Conservation (phyloP, 176 grass and related monocot genomes). For the Olyra latifolia region DNA sequence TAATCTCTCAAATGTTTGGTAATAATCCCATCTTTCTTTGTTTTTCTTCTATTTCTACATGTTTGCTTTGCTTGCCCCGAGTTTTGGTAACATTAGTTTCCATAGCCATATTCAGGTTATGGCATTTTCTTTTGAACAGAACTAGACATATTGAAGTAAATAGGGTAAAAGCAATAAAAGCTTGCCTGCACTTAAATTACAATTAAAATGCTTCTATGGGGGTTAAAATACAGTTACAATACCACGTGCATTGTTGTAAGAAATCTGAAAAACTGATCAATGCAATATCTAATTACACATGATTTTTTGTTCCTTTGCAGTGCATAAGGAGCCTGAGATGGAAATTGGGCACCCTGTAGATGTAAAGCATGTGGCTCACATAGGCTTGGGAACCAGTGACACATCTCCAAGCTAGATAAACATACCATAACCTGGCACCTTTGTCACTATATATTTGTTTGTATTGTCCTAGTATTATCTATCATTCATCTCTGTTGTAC, state of each 20-base stretch:
- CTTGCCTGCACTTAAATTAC: background rate
- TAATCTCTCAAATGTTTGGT: slow-evolving; percentile 90
- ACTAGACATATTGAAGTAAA: background rate
- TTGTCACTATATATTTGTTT: background rate
- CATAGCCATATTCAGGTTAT: background rate
- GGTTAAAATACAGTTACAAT: background rate
- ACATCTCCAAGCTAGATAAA: slow-evolving; percentile 79
- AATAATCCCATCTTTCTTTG: slow-evolving; percentile 26
- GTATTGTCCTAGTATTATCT: background rate
- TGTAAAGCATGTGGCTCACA: slow-evolving; percentile 92
- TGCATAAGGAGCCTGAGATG: slow-evolving; percentile 85
- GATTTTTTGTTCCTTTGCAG: slow-evolving; percentile 41
- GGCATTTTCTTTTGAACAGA: background rate
- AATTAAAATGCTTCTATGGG: background rate
- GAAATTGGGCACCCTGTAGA: slow-evolving; percentile 91
- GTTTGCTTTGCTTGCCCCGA: background rate
- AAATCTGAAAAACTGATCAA: background rate
- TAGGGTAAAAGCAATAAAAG: background rate
- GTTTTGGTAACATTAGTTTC: background rate
- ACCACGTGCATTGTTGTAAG: background rate
- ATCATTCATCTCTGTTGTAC: background rate
- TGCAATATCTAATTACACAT: background rate
- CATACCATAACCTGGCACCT: slow-evolving; percentile 15
- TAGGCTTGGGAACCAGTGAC: slow-evolving; percentile 62
- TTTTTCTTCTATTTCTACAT: background rate